Base-by-base conservation (phyloP, 805 yeast genomes). In the Yamadazyma phyllophila region DNA sequence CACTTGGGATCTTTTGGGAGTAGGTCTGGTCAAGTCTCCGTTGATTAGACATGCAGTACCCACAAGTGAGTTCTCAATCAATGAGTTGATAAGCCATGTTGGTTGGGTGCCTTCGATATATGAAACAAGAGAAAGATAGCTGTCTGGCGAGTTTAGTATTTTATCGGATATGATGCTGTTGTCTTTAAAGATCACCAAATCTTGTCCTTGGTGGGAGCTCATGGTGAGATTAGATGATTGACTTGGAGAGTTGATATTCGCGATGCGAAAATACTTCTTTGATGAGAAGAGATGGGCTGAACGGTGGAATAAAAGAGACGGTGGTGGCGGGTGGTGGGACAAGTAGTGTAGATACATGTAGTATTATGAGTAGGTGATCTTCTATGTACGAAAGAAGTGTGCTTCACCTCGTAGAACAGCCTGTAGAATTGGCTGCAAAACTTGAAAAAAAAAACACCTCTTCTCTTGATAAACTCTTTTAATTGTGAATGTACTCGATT, bases 61-160 rank as follows among this genome's bases (percentile, higher is more conserved):
- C 13, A 63, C 54, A 12, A 80, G 50, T 20, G 71, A 63, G 30
- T 71, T 73, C 53, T 84, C 88, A 7, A 82, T 62, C 16, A 85
- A 58, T 1, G 82, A 73, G 44, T 73, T 73, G 3, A 76, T 56
- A 32, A 85, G 65, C 92, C 92, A 85, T 5, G 78, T 60, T 1
- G 91, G 81, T 24, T 79, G 73, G 0, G 86, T 82, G 0, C 85
- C 82, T 44, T 63, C 70, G 3, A 54, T 53, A 44, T 69, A 65
- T 1, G 73, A 55, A 7, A 71, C 57, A 2, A 66, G 46, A 2
- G 67, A 58, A 2, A 39, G 20, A 31, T 42, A 46, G 12, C 60
- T 48, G 7, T 33, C 3, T 8, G 42, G 54, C 57, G 52, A 48
- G 29, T n/a, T 47, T 45, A 50, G 54, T 36, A 46, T 45, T 5